phyloP scores from a whole-genome alignment of 495 filamentous ascomycete species.

The Monascus purpureus region DNA sequence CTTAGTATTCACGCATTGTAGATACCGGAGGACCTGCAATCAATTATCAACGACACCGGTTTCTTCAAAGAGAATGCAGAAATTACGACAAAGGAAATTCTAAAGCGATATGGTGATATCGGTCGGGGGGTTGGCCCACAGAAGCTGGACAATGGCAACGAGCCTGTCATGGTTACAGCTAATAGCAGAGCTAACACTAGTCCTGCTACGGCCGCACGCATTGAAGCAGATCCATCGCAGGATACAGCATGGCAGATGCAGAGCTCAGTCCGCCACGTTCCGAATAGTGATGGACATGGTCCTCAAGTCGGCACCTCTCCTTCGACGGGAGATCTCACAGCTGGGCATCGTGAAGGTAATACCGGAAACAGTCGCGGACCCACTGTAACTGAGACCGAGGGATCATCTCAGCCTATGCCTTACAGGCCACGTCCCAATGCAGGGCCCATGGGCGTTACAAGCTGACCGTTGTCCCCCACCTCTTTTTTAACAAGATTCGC shows the following conservation, averaged over 20 bases:
- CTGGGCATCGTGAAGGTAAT: constrained; percentile 25
- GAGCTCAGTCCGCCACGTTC: constrained; percentile 64
- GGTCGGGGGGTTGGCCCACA: constrained; percentile 41
- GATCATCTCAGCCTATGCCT: constrained; percentile 19
- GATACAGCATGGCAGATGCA: constrained; percentile 65
- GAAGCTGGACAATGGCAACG: constrained; percentile 42
- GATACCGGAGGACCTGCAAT: constrained; percentile 86
- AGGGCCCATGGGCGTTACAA: constrained; percentile 33
- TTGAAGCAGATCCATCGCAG: constrained; percentile 67
- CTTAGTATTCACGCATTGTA: constrained; percentile 24
- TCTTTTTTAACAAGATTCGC: no score
- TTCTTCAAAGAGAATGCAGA: constrained; percentile 72
- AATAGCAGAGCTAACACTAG: constrained; percentile 24
- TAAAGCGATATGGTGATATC: constrained; percentile 76
- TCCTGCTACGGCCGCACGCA: constrained; percentile 36
- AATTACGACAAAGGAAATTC: constrained; percentile 91
- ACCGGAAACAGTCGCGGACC: constrained; percentile 28
- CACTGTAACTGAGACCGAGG: constrained; percentile 18
- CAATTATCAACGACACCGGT: constrained; percentile 66
- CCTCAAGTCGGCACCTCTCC: constrained; percentile 19
- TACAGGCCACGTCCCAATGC: constrained; percentile 27
- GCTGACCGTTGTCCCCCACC: constrained; percentile 11
- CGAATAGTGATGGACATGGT: constrained; percentile 37
- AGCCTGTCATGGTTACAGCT: constrained; percentile 34
- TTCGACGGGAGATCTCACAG: constrained; percentile 19